phyloP scores from a whole-genome alignment of 805 yeast species.

The Wickerhamomyces queroliae region DNA sequence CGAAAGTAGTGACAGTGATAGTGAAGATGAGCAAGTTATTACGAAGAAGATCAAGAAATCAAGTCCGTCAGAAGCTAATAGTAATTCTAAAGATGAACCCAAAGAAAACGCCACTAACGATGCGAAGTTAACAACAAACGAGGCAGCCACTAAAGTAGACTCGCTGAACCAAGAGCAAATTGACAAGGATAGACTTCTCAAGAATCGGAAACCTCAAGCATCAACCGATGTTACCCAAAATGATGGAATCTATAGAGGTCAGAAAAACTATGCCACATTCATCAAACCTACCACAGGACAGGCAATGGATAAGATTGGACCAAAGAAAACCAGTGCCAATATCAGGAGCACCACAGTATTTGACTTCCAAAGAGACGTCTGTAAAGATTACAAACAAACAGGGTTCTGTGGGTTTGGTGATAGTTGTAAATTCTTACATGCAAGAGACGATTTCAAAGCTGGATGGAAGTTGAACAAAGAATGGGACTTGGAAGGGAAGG shows the following conservation, averaged over 20 bases:
- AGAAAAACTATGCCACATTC: slow-evolving; percentile 19
- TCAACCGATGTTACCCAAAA: slow-evolving; percentile 11
- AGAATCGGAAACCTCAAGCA: slow-evolving; percentile 3
- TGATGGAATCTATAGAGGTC: slow-evolving; percentile 25
- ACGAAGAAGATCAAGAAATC: slow-evolving; percentile 5
- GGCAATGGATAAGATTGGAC: slow-evolving; percentile 27
- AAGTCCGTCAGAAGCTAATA: neutral
- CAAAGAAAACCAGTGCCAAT: slow-evolving; percentile 35
- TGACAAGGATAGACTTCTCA: slow-evolving; percentile 11
- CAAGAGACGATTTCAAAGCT: slow-evolving; percentile 76
- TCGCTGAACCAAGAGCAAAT: slow-evolving; percentile 15
- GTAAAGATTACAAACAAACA: slow-evolving; percentile 85
- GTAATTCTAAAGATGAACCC: neutral
- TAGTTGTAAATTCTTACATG: slow-evolving; percentile 89
- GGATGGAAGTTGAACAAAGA: slow-evolving; percentile 64
- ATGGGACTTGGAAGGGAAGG: slow-evolving; percentile 45
- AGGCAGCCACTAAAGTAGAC: slow-evolving; percentile 21
- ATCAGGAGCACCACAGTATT: slow-evolving; percentile 62
- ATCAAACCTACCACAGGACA: slow-evolving; percentile 13
- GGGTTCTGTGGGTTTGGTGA: slow-evolving; percentile 98
- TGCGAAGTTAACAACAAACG: slow-evolving; percentile 13
- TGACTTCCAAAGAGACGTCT: slow-evolving; percentile 90
- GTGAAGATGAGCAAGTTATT: slow-evolving; percentile 1
- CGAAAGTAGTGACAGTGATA: slow-evolving; percentile 6
- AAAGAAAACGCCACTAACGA: neutral